Evolutionary conservation across 1,284 basidiomycete genomes (phyloP).

Genomic region (Ceratobasidium sp.): DNA sequence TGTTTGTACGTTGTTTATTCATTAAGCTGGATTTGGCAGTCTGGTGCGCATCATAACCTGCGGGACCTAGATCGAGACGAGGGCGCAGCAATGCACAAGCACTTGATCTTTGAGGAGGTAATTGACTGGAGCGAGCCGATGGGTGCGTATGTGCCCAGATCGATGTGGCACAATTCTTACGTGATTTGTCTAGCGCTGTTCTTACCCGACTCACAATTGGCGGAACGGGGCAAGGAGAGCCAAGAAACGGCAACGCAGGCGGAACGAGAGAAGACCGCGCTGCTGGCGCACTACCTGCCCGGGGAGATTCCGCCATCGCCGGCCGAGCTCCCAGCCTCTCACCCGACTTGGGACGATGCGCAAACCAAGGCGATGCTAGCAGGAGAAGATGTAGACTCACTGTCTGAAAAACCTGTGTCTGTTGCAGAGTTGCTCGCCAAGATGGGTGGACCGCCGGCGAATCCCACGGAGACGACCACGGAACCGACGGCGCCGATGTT

Average conservation of each 20-base stretch:
- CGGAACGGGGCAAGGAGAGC: constrained; percentile 70
- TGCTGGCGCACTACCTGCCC: constrained; percentile 74
- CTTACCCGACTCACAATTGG: constrained; percentile 66
- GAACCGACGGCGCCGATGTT: constrained; percentile 20
- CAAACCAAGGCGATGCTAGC: constrained; percentile 71
- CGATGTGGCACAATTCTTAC: constrained; percentile 43
- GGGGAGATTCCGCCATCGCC: constrained; percentile 53
- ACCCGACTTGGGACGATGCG: constrained; percentile 66
- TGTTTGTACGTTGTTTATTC: constrained; percentile 21
- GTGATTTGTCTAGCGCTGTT: constrained; percentile 63
- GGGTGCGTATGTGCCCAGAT: constrained; percentile 60
- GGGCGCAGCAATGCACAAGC: constrained; percentile 80
- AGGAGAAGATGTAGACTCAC: constrained; percentile 69
- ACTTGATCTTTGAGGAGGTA: constrained; percentile 78
- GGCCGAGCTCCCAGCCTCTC: constrained; percentile 69
- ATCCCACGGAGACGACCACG: background rate
- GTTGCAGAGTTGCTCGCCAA: constrained; percentile 45
- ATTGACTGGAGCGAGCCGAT: constrained; percentile 82
- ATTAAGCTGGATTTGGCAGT: constrained; percentile 21
- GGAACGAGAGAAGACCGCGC: constrained; percentile 77
- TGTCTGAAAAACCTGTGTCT: constrained; percentile 41
- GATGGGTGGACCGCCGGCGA: constrained; percentile 26
- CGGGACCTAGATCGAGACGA: constrained; percentile 86
- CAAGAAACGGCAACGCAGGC: constrained; percentile 74
- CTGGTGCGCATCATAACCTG: constrained; percentile 64